Base-by-base conservation (phyloP, 345 rosid genomes). In the Rhizophora apiculata region DNA sequence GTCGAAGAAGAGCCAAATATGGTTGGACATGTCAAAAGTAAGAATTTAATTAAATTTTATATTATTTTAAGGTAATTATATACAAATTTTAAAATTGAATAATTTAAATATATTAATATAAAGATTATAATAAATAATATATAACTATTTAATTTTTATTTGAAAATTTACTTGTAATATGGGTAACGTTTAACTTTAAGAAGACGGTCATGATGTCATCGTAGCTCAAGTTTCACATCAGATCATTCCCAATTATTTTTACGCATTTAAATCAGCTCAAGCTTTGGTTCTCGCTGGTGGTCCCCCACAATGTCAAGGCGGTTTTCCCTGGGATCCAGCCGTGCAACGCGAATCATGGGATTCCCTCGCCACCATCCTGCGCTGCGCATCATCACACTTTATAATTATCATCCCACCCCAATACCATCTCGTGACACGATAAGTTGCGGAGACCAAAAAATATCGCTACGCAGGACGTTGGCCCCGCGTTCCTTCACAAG, bases 291-390 rank as follows among this genome's bases (percentile, higher is more conserved):
- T 54, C 6, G 21, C 31, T 22, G 62, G 83, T 77, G 87, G 87
- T 78, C 87, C 88, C 92, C 49, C 84, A 67, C 80, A 56, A 72
- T 74, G 75, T 76, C 81, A 82, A 72, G 75, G 11, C 11, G 46
- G 46, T 15, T 9, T 13, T 76, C 76, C 73, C 84, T 67, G 87
- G 73, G 78, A 88, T 88, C 88, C 83, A 90, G 89, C 91, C 87
- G 90, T 88, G 85, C 86, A 75, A 73, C 56, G 52, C 79, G 70
- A 84, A 86, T 79, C 84, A 85, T 83, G 86, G 85, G 90, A 88
- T 88, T 85, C 91, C 57, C 71, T 22, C 78, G 52, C 78, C 78
- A 75, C 73, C 69, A 59, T 72, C 76, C 58, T 60, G 22, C 76
- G 78, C 67, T 84, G 69, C 81, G 75, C 88, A 77, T 71, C 48